Evolutionary conservation across 768 basidiomycete species (phyloP).

Genomic region (Tylopilus subfusipes): DNA sequence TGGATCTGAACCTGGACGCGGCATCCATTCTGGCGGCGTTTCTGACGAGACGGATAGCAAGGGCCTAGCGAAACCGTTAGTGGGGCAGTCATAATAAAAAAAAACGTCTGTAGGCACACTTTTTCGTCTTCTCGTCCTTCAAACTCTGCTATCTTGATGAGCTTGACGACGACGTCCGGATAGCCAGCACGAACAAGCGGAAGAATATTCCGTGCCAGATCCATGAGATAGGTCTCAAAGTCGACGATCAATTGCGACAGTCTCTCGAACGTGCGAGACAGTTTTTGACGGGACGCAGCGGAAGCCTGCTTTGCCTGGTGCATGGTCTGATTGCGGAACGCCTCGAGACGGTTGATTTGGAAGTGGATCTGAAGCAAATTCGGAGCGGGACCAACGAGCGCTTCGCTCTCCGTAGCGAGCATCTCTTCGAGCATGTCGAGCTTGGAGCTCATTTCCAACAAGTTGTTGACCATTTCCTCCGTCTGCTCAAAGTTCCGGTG

Average conservation of each 20-base stretch:
- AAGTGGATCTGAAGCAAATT: constrained; percentile 90
- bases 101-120: constrained; percentile 38
- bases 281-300: constrained; percentile 59
- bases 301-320: constrained; percentile 88
- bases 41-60: constrained; percentile 91
- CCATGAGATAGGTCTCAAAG: constrained; percentile 83
- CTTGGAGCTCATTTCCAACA: constrained; percentile 87
- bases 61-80: constrained; percentile 53
- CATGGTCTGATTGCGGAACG: constrained; percentile 92
- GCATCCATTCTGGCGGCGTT: constrained; percentile 91
- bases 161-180: constrained; percentile 82
- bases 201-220: constrained; percentile 73
- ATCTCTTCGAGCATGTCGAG: constrained; percentile 76
- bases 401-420: constrained; percentile 67
- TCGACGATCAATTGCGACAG: constrained; percentile 73
- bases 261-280: constrained; percentile 80
- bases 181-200: constrained; percentile 76
- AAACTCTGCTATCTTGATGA: constrained; percentile 90
- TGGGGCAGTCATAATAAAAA: not conserved
- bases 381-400: constrained; percentile 82
- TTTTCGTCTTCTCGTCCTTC: constrained; percentile 95
- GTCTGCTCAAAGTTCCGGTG: constrained; percentile 94
- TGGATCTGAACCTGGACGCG: constrained; percentile 88
- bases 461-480: constrained; percentile 91
- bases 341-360: constrained; percentile 88